Percentiles rank a stretch among this genome's conserved stretches.
These are phyloP conservation scores for Nadsonia commutata DNA, from an alignment of 1,139 yeast genomes.

Conservation along the genomic window DNA sequence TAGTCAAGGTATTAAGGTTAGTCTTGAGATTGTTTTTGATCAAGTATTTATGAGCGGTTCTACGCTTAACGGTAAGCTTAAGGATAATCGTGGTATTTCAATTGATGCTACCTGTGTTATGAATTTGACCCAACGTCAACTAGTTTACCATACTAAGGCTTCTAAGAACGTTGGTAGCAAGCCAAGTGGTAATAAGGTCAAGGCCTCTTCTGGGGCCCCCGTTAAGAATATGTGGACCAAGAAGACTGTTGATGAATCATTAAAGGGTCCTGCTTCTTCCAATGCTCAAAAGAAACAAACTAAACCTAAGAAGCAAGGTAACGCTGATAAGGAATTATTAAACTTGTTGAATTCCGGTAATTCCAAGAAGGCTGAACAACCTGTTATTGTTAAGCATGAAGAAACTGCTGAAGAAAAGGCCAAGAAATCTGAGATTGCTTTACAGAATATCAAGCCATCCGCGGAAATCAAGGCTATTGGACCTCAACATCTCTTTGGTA, in stretches of 20 bases:
- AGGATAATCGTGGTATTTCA: conserved; percentile 67
- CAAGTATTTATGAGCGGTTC: conserved; percentile 70
- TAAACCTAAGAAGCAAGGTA: neutral
- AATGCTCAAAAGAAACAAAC: neutral
- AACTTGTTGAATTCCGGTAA: neutral
- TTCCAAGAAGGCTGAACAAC: conserved; percentile 4
- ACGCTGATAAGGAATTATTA: neutral
- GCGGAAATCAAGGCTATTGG: conserved; percentile 3
- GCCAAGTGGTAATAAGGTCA: neutral
- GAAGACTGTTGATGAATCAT: neutral
- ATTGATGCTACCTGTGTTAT: conserved; percentile 72
- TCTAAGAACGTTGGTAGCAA: conserved; percentile 7
- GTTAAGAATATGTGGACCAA: conserved; percentile 2
- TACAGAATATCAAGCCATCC: conserved; percentile 4
- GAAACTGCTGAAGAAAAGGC: conserved; percentile 8
- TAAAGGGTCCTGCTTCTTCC: neutral
- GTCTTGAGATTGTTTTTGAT: conserved; percentile 72
- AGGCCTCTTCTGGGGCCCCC: neutral
- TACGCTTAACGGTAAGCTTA: conserved; percentile 61
- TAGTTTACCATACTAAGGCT: conserved; percentile 39
- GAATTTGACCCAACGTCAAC: conserved; percentile 60
- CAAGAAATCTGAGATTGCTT: conserved; percentile 6
- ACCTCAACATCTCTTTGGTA: conserved; percentile 5
- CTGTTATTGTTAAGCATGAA: conserved; percentile 11
- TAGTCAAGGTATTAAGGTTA: conserved; percentile 39